Percentiles rank a stretch among this genome's conserved stretches.
Conservation (phyloP, 768 basidiomycete genomes). For the Amanita exitialis region DNA sequence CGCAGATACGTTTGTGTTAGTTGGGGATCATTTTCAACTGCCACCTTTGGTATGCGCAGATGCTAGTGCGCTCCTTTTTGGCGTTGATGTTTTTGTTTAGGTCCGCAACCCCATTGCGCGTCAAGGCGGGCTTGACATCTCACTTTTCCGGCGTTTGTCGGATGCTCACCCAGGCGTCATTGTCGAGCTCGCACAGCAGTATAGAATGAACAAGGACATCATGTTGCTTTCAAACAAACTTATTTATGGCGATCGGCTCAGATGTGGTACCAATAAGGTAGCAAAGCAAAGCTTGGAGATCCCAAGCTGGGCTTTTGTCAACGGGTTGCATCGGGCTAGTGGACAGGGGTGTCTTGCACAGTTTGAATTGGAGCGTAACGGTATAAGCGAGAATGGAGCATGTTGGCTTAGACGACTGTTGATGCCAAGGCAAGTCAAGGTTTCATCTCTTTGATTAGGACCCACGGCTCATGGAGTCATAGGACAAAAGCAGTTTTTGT, state of each 20-base stretch:
- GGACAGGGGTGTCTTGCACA: constrained; percentile 3
- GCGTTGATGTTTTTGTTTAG: constrained; percentile 24
- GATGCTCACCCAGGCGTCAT: constrained; percentile 82
- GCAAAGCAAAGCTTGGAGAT: constrained; percentile 50
- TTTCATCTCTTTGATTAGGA: background rate
- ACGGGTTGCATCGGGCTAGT: constrained; percentile 27
- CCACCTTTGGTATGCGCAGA: constrained; percentile 68
- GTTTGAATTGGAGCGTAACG: constrained; percentile 3
- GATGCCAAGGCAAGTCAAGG: constrained; percentile 45
- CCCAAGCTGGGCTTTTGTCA: constrained; percentile 34
- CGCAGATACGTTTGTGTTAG: constrained; percentile 86
- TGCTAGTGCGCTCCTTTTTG: background rate
- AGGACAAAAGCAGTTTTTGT: constrained; percentile 88
- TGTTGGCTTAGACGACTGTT: constrained; percentile 72
- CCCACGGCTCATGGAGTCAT: constrained; percentile 1
- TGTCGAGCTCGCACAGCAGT: constrained; percentile 80
- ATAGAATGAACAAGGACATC: constrained; percentile 95
- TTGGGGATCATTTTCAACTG: constrained; percentile 96
- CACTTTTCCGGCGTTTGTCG: constrained; percentile 82
- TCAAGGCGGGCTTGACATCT: constrained; percentile 80
- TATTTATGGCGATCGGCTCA: constrained; percentile 69
- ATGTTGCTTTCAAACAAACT: constrained; percentile 86
- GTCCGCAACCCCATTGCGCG: constrained; percentile 75
- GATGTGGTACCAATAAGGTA: constrained; percentile 69
- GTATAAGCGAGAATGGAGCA: constrained; percentile 7